Conservation (phyloP, 2,329 filamentous ascomycete species). For the Talaromyces sp. region DNA sequence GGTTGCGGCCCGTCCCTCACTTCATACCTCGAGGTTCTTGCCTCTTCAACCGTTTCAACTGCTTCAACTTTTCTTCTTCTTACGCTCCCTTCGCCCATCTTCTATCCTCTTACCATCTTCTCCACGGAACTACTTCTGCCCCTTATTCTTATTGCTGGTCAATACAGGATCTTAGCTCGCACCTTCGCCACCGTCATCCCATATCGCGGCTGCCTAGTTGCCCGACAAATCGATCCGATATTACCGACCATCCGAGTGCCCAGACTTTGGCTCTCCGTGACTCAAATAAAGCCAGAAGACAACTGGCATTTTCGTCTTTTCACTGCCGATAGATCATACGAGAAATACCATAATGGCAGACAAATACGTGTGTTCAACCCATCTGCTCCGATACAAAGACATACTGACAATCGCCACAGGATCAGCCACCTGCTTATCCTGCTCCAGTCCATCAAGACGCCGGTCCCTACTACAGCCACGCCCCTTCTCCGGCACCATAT, state of each 20-base stretch:
- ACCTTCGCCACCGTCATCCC: background rate
- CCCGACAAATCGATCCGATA: background rate
- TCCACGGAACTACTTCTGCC: background rate
- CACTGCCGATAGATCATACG: background rate
- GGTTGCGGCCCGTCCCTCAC: background rate
- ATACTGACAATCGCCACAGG: slow-evolving; percentile 1
- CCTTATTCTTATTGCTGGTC: background rate
- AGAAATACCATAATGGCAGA: background rate
- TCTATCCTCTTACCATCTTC: background rate
- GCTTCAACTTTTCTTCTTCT: background rate
- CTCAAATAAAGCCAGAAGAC: background rate
- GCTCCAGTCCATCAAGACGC: slow-evolving; percentile 26
- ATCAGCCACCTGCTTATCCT: slow-evolving; percentile 32
- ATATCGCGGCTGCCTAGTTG: background rate
- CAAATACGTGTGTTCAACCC: background rate
- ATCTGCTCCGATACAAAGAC: background rate
- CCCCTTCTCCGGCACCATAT: slow-evolving; percentile 6
- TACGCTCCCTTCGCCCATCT: background rate
- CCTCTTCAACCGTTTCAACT: background rate
- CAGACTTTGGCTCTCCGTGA: background rate
- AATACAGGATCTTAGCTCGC: background rate
- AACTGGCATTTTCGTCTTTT: background rate
- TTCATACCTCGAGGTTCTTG: background rate
- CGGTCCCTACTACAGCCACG: slow-evolving; percentile 16
- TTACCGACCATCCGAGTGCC: background rate